Evolutionary conservation across 1,139 yeast genomes (phyloP).

Genomic region (Candida sp.): DNA sequence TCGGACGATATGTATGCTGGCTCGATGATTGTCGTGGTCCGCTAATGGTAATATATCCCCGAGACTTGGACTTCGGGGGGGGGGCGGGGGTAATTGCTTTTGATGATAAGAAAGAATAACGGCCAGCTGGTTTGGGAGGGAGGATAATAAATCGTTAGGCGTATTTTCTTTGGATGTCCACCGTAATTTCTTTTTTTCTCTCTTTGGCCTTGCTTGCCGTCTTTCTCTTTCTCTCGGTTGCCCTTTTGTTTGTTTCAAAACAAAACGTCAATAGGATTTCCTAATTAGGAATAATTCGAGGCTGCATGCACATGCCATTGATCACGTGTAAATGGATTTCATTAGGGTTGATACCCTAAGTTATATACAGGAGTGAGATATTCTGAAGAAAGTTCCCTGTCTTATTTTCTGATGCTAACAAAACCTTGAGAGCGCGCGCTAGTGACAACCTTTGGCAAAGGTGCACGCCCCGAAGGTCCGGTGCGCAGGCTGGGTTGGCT

Average conservation of each 20-base stretch:
- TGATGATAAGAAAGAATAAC: neutral
- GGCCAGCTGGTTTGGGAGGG: neutral
- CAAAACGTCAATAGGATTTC: slow-evolving; percentile 1
- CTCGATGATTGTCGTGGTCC: neutral
- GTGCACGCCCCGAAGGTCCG: neutral
- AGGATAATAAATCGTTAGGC: neutral
- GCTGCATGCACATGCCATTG: neutral
- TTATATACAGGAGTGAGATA: neutral
- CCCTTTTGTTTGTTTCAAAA: neutral
- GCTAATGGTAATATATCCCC: neutral
- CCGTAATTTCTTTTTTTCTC: neutral
- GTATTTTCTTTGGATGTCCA: neutral
- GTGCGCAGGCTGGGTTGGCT: neutral
- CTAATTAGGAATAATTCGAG: slow-evolving; percentile 2
- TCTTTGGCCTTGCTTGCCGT: neutral
- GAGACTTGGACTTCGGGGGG: too few relatives aligned
- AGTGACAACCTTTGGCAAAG: neutral
- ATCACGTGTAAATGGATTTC: neutral
- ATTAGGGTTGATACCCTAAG: slow-evolving; percentile 1
- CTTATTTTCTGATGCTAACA: neutral
- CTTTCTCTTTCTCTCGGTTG: neutral
- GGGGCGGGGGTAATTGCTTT: too few relatives aligned
- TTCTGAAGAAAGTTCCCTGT: neutral
- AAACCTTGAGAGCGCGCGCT: neutral
- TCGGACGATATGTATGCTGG: neutral